Evolutionary conservation across 441 rosid species (phyloP), one percentile per base, ranked within the genome.

Genomic region (Gossypium schwendimanii): DNA sequence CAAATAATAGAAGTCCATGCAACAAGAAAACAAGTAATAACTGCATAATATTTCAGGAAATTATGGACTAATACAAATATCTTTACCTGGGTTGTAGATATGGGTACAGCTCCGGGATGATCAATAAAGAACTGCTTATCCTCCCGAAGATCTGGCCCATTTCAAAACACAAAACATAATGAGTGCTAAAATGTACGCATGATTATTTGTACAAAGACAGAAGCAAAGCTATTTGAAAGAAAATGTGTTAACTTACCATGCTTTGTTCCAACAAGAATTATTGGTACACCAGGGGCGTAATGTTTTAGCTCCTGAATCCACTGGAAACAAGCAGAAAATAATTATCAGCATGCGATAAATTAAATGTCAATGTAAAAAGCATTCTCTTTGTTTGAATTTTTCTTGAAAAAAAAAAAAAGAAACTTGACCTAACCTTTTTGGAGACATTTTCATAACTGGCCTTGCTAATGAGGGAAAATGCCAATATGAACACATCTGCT

Each of bases 21-120:
- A 55, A 44, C 39, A 15, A 10, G 10, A 62, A 50, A 62, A 33
- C 7, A 14, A 58, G 7, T 10, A 6, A 52, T 39, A 54, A 4
- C 2, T 28, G 26, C 7, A 44, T 14, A n/a, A 55, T 49, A 26
- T 57, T 63, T 28, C 52, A 58, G 17, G 39, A 64, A 17, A 77
- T 20, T 8, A 63, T 54, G 53, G 61, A 54, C 52, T 5, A 31
- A 41, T 31, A 64, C 49, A 28, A 14, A 44, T 44, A 8, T 64
- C 64, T 52, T 15, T 86, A 87, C 94, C 88, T 89, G 94, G 75
- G 72, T 84, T 0, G 88, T 77, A 52, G 89, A 69, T 64, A 89
- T 89, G 53, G 92, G 94, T 71, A 89, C 90, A 71, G 92, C 89
- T 79, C 94, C 90, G 69, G 94, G 92, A 75, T 89, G 92, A 75